These are phyloP conservation scores for Aureobasidium sp. DNA, from an alignment of 2,329 filamentous ascomycete genomes.

Conservation along the genomic window DNA sequence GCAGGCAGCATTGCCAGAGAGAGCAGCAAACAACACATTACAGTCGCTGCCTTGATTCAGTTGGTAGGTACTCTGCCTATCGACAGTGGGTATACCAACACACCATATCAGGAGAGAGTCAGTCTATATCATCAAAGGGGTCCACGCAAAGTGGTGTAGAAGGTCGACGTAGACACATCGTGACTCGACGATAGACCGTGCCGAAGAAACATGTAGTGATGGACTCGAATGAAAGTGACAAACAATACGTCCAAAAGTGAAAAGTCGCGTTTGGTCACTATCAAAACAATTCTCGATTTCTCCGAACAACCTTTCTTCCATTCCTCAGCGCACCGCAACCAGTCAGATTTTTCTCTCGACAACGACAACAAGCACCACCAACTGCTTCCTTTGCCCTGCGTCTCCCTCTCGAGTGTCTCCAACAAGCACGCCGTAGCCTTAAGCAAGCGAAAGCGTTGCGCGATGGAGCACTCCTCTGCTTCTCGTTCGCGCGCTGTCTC, in stretches of 20 bases:
- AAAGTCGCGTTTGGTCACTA: background rate
- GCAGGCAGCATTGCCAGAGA: background rate
- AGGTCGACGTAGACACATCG: background rate
- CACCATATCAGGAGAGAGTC: background rate
- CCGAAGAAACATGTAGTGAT: background rate
- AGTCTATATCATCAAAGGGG: background rate
- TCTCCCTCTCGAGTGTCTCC: background rate
- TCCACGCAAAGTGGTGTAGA: background rate
- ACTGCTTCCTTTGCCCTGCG: constrained; percentile 1
- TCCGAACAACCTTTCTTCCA: background rate
- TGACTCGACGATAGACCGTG: too few species aligned
- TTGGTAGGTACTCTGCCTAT: background rate
- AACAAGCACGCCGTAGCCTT: constrained; percentile 10
- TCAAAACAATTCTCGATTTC: constrained; percentile 1
- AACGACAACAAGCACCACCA: constrained; percentile 5
- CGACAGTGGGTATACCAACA: background rate
- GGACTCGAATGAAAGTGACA: background rate
- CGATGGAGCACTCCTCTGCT: constrained; percentile 4
- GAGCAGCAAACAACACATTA: background rate
- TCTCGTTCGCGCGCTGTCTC: constrained; percentile 1
- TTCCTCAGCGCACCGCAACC: constrained; percentile 1
- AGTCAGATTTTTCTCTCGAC: background rate
- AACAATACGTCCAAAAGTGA: background rate
- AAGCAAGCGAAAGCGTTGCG: constrained; percentile 11
- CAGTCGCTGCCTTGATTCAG: background rate